phyloP scores from a whole-genome alignment of 2,329 filamentous ascomycete species.

The Cercospora sp. region DNA sequence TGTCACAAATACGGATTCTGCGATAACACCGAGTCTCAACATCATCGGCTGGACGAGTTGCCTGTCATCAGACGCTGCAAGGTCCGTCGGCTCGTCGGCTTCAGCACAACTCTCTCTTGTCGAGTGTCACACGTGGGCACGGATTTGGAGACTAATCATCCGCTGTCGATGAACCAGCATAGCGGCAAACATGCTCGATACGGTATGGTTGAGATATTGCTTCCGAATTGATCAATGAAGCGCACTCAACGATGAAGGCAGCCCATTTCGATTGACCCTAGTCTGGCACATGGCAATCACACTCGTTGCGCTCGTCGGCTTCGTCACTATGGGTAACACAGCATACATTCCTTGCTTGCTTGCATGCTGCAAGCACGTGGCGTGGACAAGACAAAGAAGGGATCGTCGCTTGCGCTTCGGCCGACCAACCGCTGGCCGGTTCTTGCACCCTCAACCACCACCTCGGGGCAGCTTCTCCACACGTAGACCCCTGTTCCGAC shows the following conservation, averaged over 20 bases:
- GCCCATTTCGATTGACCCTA: not conserved
- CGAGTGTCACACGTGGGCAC: too few species aligned
- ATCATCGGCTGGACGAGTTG: not conserved
- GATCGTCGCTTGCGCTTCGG: conserved; percentile 4
- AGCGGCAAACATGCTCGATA: not conserved
- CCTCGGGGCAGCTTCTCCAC: not conserved
- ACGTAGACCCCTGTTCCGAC: not conserved
- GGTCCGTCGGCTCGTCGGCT: not conserved
- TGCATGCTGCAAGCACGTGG: not conserved
- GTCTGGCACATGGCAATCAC: not conserved
- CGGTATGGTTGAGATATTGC: not conserved
- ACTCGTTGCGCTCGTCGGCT: not conserved
- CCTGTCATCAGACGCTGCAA: not conserved
- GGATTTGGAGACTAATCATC: not conserved
- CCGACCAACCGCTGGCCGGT: not conserved
- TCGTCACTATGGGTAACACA: not conserved
- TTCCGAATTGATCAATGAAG: not conserved
- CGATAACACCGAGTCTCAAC: not conserved
- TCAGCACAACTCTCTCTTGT: not conserved
- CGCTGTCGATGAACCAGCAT: not conserved
- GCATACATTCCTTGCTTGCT: not conserved
- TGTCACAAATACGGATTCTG: not conserved
- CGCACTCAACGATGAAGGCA: not conserved
- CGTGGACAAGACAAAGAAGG: not conserved
- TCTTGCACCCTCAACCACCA: not conserved